These are phyloP conservation scores for Plasmodium coatneyi DNA, from an alignment of 169 alveolate genomes.

Conservation along the genomic window DNA sequence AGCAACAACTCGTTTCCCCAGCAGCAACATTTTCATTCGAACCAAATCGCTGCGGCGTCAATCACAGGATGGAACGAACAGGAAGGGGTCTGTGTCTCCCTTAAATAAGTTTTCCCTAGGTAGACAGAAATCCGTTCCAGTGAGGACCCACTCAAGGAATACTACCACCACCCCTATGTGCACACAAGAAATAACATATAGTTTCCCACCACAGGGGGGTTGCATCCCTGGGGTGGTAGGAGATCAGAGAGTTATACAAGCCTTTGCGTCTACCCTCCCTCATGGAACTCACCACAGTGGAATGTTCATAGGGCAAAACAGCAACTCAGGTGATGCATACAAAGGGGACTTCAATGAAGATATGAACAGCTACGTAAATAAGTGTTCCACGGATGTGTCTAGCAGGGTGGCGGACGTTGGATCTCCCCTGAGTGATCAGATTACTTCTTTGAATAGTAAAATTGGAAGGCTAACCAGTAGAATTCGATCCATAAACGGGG, in stretches of 20 bases:
- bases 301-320: not conserved
- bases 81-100: slow-evolving; percentile 1
- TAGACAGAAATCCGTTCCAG: slow-evolving; percentile 4
- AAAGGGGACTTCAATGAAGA: not conserved
- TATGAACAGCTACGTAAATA: not conserved
- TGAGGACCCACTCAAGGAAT: not conserved
- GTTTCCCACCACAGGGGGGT: not conserved
- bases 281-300: not conserved
- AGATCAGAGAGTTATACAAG: not conserved
- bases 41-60: slow-evolving; percentile 37
- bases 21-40: slow-evolving; percentile 37
- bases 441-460: not conserved
- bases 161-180: not conserved
- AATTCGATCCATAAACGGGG: not conserved
- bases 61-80: not conserved
- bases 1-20: not conserved
- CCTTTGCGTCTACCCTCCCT: not conserved
- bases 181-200: slow-evolving; percentile 51
- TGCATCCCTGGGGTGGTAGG: not conserved
- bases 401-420: not conserved
- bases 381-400: slow-evolving; percentile 22
- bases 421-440: not conserved
- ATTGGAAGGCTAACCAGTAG: not conserved
- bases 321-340: not conserved
- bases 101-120: not conserved